Evolutionary conservation across 2,329 filamentous ascomycete genomes (phyloP), one percentile per base, ranked within the genome.

Genomic region (Lachnellula suecica): DNA sequence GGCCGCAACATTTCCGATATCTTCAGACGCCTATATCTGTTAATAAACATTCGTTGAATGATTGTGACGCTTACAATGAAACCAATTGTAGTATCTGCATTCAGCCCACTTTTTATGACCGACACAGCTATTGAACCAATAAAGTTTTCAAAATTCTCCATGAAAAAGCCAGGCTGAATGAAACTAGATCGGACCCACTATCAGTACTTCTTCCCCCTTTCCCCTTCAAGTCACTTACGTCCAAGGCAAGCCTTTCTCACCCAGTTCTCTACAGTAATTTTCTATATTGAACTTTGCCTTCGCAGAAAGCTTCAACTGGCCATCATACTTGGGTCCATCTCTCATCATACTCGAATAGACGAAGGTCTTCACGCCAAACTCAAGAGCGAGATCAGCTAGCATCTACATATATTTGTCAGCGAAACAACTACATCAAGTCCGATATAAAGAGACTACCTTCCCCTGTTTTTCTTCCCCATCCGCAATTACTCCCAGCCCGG

Each of bases 331-430:
- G 17, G 58, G 53, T 29, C 83, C 82, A 42, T 81, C 79, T 25
- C 84, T 79, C 53, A 87, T 83, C 23, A 85, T 79, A 45, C 77
- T 81, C 24, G 75, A 79, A 69, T 86, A 87, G 37, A 88, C 75
- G 59, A 87, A 85, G 60, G 81, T 75, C 51, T 75, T 69, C 35
- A 87, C 79, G 1, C 37, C 37, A 45, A 45, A 59, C 34, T 57
- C 24, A 8, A 58, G 48, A 5, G 55, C 51, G 4, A 61, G 38
- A 49, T 58, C 53, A 19, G 53, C 59, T 4, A 59, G 35, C 35
- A 56, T 24, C 53, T 56, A 45, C 19, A n/a, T 22, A 31, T 29
- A 38, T 40, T 25, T 27, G 38, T 49, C 4, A 38, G 13, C 38
- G n/a, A 15, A 9, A 34, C n/a, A 13, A 40, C 7, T 4, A 38